A percentile compares a stretch with the other conserved stretches of the same genome.
Conservation (phyloP, 257 asterid genomes). For the Gynochthodes officinalis region DNA sequence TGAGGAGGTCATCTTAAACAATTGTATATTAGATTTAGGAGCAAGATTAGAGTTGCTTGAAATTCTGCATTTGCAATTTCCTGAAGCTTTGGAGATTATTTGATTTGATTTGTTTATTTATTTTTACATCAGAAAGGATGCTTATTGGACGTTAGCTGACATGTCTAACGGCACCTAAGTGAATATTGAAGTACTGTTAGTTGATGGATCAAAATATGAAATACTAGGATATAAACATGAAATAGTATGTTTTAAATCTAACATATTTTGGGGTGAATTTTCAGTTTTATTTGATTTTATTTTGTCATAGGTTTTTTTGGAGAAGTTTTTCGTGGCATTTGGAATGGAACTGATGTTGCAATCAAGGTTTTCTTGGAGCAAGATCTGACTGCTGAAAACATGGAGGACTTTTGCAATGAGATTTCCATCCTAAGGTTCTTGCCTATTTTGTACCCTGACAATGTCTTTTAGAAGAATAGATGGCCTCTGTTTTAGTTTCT, state of each 20-base stretch:
- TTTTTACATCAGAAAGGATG: background rate
- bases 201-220: background rate
- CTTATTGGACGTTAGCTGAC: no score
- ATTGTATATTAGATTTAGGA: background rate
- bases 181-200: background rate
- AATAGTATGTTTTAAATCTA: background rate
- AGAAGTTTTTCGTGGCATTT: conserved; percentile 94
- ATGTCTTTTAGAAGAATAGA: conserved; percentile 8
- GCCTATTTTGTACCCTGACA: background rate
- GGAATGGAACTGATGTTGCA: conserved; percentile 99
- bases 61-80: background rate
- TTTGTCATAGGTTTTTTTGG: conserved; percentile 77
- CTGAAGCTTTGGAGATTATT: background rate
- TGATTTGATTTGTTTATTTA: background rate
- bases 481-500: conserved; percentile 16
- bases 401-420: conserved; percentile 99
- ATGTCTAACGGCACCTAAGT: background rate
- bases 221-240: background rate
- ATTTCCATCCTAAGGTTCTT: conserved; percentile 85
- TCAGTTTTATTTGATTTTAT: background rate
- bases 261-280: background rate
- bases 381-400: conserved; percentile 96
- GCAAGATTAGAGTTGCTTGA: background rate
- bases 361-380: conserved; percentile 96
- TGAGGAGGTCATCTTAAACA: background rate